phyloP scores from a whole-genome alignment of 441 rosid genomes.

The Adansonia madagascariensis region DNA sequence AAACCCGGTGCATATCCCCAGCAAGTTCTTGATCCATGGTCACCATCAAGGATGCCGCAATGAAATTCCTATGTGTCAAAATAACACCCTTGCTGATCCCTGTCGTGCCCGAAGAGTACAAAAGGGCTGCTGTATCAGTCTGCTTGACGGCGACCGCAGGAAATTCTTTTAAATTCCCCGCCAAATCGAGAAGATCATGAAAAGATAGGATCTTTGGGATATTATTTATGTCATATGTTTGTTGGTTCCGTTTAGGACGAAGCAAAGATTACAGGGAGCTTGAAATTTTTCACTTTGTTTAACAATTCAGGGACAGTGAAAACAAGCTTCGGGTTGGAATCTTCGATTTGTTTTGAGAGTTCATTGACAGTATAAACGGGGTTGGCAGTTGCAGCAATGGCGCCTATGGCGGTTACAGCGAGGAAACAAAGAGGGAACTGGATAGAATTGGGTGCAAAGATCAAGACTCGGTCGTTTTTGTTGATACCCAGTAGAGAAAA shows the following conservation, averaged over 20 bases:
- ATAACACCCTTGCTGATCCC: constrained; percentile 85
- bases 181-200: constrained; percentile 50
- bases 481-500: constrained; percentile 63
- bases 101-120: constrained; percentile 91
- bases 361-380: constrained; percentile 70
- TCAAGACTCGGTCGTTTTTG: constrained; percentile 65
- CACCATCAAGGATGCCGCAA: constrained; percentile 65
- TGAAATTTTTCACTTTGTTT: constrained; percentile 54
- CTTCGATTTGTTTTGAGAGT: constrained; percentile 64
- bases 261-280: constrained; percentile 65
- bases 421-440: constrained; percentile 78
- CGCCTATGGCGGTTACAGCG: constrained; percentile 68
- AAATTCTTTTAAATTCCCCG: constrained; percentile 48
- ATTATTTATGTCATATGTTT: constrained; percentile 19
- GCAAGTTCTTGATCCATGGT: constrained; percentile 62
- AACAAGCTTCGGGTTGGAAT: constrained; percentile 69
- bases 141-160: constrained; percentile 55
- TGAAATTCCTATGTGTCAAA: constrained; percentile 78
- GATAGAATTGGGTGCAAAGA: constrained; percentile 76
- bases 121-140: constrained; percentile 60
- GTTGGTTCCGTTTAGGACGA: constrained; percentile 38
- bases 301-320: constrained; percentile 62
- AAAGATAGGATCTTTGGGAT: constrained; percentile 43
- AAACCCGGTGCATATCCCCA: constrained; percentile 54
- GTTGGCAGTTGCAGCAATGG: constrained; percentile 73